Evolutionary conservation across 208 protist genomes (phyloP).

Genomic region (Borovskyia barvae): DNA sequence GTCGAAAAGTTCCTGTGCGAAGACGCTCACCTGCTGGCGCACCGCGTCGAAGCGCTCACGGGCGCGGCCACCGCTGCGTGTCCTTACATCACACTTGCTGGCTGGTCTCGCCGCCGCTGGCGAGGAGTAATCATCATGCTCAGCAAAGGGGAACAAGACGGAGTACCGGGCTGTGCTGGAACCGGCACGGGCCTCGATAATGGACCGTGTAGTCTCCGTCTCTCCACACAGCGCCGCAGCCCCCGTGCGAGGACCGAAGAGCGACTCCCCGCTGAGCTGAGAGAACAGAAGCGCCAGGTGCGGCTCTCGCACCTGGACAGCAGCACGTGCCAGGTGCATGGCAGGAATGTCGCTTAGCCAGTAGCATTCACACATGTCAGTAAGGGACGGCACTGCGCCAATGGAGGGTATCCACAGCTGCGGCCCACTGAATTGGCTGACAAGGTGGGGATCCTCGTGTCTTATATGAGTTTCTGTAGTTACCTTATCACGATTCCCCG

Average conservation of each 20-base stretch:
- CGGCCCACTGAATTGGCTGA: background rate
- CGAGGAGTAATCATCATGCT: conserved; percentile 2
- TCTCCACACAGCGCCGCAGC: conserved; percentile 16
- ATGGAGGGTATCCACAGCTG: conserved; percentile 13
- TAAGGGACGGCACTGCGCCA: conserved; percentile 35
- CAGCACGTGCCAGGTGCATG: conserved; percentile 38
- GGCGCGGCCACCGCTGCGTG: conserved; percentile 12
- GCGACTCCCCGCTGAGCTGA: conserved; percentile 59
- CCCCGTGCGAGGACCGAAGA: conserved; percentile 44
- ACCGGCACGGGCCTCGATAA: conserved; percentile 7
- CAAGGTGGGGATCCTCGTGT: too few relatives aligned
- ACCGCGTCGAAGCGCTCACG: conserved; percentile 17
- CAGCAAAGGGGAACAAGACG: conserved; percentile 47
- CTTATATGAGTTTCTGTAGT: too few relatives aligned
- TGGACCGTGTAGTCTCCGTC: conserved; percentile 12
- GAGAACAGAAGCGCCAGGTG: conserved; percentile 50
- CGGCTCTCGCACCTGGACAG: conserved; percentile 34
- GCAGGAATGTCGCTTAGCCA: conserved; percentile 68
- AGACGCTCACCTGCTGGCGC: conserved; percentile 8
- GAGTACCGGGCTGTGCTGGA: conserved; percentile 27
- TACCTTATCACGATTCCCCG: too few relatives aligned
- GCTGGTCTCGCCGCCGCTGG: background rate
- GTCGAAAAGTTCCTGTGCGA: conserved; percentile 11
- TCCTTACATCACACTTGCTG: background rate
- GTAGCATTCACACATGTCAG: conserved; percentile 50